phyloP scores from a whole-genome alignment of 2,329 filamentous ascomycete genomes.

The Alternaria conjuncta region DNA sequence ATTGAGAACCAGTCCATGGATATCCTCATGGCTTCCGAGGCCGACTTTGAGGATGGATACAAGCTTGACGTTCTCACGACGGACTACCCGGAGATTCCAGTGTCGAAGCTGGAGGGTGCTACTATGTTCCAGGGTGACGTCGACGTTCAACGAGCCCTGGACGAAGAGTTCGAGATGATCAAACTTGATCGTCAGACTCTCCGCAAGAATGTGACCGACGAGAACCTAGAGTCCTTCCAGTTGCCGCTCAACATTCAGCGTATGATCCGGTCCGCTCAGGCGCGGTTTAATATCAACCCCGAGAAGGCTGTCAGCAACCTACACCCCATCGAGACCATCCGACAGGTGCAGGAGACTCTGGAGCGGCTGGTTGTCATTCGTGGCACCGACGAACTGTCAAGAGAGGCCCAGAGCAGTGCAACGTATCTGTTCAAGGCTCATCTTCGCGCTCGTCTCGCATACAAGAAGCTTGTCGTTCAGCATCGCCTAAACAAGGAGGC shows the following conservation, averaged over 20 bases:
- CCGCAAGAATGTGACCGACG: constrained; percentile 68
- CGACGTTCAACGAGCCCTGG: constrained; percentile 84
- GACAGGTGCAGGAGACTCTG: constrained; percentile 75
- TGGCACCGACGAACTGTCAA: constrained; percentile 79
- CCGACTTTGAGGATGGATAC: constrained; percentile 80
- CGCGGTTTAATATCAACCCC: constrained; percentile 83
- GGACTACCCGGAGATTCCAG: constrained; percentile 65
- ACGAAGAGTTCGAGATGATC: constrained; percentile 85
- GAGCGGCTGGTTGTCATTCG: constrained; percentile 84
- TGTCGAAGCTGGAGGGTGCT: constrained; percentile 82
- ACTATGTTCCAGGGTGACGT: constrained; percentile 86
- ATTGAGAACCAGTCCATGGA: constrained; percentile 95
- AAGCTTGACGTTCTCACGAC: constrained; percentile 87
- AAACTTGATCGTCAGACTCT: constrained; percentile 76
- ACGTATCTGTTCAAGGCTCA: constrained; percentile 93
- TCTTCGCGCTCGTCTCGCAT: constrained; percentile 85
- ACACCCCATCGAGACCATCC: constrained; percentile 85
- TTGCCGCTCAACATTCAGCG: constrained; percentile 90
- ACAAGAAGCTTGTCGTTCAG: constrained; percentile 87
- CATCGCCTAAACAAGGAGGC: constrained; percentile 89
- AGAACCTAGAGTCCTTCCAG: constrained; percentile 85
- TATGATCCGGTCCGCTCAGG: constrained; percentile 88
- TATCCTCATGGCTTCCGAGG: constrained; percentile 79
- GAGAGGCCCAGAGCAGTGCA: constrained; percentile 85
- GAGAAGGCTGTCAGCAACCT: constrained; percentile 86